A percentile compares a stretch with the other conserved stretches of the same genome.
Conservation (phyloP, 805 yeast species). For the Metschnikowia arizonensis region DNA sequence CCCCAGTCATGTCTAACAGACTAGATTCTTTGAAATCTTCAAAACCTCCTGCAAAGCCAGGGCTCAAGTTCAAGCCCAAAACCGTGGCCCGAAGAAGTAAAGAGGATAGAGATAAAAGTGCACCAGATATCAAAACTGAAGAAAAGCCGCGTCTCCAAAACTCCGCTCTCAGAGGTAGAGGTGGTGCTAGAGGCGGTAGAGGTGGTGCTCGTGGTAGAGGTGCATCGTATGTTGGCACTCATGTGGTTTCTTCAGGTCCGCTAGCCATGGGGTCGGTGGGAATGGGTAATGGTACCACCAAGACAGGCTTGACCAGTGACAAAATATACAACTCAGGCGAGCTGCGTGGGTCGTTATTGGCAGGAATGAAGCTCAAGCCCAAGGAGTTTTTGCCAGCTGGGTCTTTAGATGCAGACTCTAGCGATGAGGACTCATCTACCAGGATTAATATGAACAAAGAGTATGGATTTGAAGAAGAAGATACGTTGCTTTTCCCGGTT, state of each 20-base stretch:
- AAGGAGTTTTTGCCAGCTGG: constrained; percentile 11
- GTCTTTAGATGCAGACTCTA: constrained; percentile 32
- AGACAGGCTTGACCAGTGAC: constrained; percentile 27
- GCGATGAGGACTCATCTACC: constrained; percentile 41
- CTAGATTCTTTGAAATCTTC: constrained; percentile 39
- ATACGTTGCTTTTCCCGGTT: constrained; percentile 62
- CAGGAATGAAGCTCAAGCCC: constrained; percentile 31
- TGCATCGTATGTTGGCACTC: constrained; percentile 47
- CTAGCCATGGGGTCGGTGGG: constrained; percentile 61
- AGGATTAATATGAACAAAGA: constrained; percentile 64
- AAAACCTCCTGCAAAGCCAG: constrained; percentile 42
- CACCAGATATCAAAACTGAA: constrained; percentile 49
- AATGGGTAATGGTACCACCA: constrained; percentile 30
- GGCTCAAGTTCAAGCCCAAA: constrained; percentile 79
- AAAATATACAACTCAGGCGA: constrained; percentile 43
- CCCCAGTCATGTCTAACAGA: constrained; percentile 34
- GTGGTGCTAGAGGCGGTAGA: constrained; percentile 28
- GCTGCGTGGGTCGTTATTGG: constrained; percentile 37
- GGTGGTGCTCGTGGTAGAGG: constrained; percentile 37
- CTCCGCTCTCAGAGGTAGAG: constrained; percentile 22
- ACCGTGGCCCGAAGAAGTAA: constrained; percentile 78
- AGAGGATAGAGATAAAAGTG: constrained; percentile 77
- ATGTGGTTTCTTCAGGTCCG: constrained; percentile 69
- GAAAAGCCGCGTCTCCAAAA: constrained; percentile 15
- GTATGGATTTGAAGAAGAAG: constrained; percentile 49